Evolutionary conservation across 176 grass and related monocot genomes (phyloP).

Genomic region (Poa annua): DNA sequence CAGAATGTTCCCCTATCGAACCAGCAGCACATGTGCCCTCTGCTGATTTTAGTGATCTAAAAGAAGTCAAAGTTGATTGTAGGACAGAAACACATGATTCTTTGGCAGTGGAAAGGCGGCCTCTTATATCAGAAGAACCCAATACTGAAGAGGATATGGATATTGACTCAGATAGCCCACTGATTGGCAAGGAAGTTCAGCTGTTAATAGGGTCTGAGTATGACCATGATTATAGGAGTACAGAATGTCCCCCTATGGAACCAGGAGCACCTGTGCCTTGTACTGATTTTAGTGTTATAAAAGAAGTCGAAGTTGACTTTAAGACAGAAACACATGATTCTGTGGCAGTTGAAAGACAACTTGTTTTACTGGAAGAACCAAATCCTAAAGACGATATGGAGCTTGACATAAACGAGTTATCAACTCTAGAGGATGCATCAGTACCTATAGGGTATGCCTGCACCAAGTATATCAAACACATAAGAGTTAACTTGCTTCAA

Average conservation of each 20-base stretch:
- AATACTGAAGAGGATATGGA: slow-evolving; percentile 40
- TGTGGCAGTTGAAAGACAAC: slow-evolving; percentile 1
- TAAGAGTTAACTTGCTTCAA: slow-evolving; percentile 10
- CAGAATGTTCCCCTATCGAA: slow-evolving; percentile 33
- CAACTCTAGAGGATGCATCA: slow-evolving; percentile 23
- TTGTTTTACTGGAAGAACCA: slow-evolving; percentile 24
- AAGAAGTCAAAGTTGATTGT: slow-evolving; percentile 30
- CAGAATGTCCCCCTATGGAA: slow-evolving; percentile 32
- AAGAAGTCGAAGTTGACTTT: not conserved
- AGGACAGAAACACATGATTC: slow-evolving; percentile 25
- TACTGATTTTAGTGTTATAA: slow-evolving; percentile 6
- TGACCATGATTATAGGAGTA: slow-evolving; percentile 22
- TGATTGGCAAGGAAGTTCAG: not conserved
- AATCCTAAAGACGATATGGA: slow-evolving; percentile 49
- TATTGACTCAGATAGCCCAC: slow-evolving; percentile 32
- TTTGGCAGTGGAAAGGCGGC: slow-evolving; percentile 26
- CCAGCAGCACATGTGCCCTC: not conserved
- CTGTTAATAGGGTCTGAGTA: slow-evolving; percentile 14
- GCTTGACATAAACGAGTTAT: slow-evolving; percentile 40
- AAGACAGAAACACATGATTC: slow-evolving; percentile 24
- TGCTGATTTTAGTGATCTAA: slow-evolving; percentile 20
- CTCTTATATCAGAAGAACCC: slow-evolving; percentile 20
- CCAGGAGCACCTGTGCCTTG: not conserved
- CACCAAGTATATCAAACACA: slow-evolving; percentile 25
- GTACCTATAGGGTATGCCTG: slow-evolving; percentile 36